These are phyloP conservation scores for Leucosporidium scottii DNA, from an alignment of 768 basidiomycete genomes.

Conservation along the genomic window DNA sequence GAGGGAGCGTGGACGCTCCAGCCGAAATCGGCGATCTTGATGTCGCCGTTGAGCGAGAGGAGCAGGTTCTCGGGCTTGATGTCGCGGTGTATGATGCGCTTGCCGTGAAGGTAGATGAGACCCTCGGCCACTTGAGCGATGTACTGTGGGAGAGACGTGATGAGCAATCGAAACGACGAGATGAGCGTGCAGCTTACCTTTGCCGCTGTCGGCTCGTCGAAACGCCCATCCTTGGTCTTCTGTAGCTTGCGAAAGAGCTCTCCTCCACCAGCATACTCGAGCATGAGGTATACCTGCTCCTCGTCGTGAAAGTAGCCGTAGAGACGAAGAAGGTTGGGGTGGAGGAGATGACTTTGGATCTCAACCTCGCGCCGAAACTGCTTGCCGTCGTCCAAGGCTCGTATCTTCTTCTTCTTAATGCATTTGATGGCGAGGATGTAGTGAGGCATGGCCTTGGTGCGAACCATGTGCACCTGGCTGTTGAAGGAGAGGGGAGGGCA, in stretches of 20 bases:
- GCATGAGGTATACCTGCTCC: conserved; percentile 45
- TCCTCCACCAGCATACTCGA: conserved; percentile 46
- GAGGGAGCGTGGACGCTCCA: conserved; percentile 53
- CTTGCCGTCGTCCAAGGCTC: too few species aligned
- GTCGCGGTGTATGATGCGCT: conserved; percentile 84
- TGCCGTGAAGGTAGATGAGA: conserved; percentile 81
- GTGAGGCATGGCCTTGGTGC: too few species aligned
- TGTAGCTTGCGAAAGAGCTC: conserved; percentile 28
- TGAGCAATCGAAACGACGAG: conserved; percentile 17
- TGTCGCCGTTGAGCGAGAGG: conserved; percentile 76
- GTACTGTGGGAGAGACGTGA: conserved; percentile 45
- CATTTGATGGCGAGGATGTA: too few species aligned
- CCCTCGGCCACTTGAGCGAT: conserved; percentile 94
- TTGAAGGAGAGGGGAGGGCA: too few species aligned
- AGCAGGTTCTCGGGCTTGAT: conserved; percentile 96
- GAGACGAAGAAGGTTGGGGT: conserved; percentile 46
- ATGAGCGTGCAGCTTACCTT: neutral
- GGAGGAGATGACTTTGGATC: conserved; percentile 11
- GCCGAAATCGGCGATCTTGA: conserved; percentile 92
- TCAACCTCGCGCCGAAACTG: too few species aligned
- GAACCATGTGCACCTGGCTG: too few species aligned
- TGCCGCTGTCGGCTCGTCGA: neutral
- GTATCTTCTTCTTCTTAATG: too few species aligned
- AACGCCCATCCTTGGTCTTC: neutral
- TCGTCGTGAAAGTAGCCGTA: conserved; percentile 46